Base-by-base conservation (phyloP, 2,329 filamentous ascomycete species). In the Pyricularia grisea region DNA sequence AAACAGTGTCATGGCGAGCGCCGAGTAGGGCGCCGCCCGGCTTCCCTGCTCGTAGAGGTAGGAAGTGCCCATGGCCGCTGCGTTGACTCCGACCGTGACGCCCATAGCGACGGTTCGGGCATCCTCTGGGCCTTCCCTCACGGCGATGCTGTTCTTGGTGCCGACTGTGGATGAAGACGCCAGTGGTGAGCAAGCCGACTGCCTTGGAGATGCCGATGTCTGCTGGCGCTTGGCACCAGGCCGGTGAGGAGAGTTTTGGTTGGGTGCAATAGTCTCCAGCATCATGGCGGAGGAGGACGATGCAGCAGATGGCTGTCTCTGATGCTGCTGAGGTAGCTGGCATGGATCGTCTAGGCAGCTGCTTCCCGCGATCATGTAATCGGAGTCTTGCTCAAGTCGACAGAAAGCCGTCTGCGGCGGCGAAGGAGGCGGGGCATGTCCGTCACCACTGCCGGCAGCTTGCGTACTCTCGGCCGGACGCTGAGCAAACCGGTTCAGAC, bases 11-110 rank as follows among this genome's bases (percentile, higher is more conserved):
- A 87, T 87, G 1, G 85, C 81, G 20, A 88, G 75, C 1, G 83
- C 84, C 2, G 85, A 83, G 72, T 87, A 87, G 0, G 85, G 84
- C 2, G 84, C 84, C 3, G 85, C 83, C 0, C 79, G 80, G 71
- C 82, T 86, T 68, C 78, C 79, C 9, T 79, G 80, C 74, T 87
- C 84, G 69, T 87, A 86, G 17, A 88, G 78, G 70, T 86, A 84
- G 0, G 85, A 81, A 0, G 86, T 85, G 2, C 86, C 86, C 84
- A 88, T 87, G 3, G 86, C 86, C 0, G 85, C 85, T 0, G 84
- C 84, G 71, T 88, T 88, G 77, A 87, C 82, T 3, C 86, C 86
- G 66, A 87, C 80, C 0, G 84, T 79, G 50, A 85, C 79, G 50
- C 85, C 86, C 0, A 82, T 78, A 0, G 84, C 84, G 2, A 87